phyloP scores from a whole-genome alignment of 2,329 filamentous ascomycete genomes.

The Talaromyces verruculosus region DNA sequence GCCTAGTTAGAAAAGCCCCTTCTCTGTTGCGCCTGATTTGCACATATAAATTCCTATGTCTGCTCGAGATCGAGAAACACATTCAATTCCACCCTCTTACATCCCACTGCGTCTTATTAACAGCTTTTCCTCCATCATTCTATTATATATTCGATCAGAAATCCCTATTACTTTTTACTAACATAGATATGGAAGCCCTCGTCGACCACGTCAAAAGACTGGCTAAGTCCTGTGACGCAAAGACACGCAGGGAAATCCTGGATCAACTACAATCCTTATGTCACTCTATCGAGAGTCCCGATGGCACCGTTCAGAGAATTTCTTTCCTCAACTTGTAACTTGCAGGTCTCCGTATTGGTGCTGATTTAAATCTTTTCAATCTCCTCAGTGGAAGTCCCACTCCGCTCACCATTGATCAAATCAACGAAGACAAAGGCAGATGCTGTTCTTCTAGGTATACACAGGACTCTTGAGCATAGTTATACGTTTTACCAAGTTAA shows the following conservation, averaged over 20 bases:
- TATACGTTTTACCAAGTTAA: background rate
- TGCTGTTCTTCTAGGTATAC: constrained; percentile 6
- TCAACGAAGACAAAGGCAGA: constrained; percentile 18
- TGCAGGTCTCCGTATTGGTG: constrained; percentile 23
- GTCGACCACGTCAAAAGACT: constrained; percentile 2
- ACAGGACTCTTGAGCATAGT: background rate
- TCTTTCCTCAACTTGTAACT: constrained; percentile 23
- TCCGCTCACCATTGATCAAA: constrained; percentile 23
- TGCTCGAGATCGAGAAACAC: background rate
- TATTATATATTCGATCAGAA: too few relatives aligned
- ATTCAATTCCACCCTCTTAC: background rate
- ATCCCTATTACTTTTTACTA: background rate
- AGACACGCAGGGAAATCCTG: constrained; percentile 8
- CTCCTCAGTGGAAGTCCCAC: constrained; percentile 18
- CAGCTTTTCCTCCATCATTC: too few relatives aligned
- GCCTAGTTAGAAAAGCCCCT: too few relatives aligned
- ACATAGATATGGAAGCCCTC: constrained; percentile 3
- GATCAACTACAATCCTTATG: background rate
- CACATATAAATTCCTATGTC: background rate
- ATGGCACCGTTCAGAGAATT: constrained; percentile 6
- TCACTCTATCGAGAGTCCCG: constrained; percentile 8
- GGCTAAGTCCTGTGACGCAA: constrained; percentile 5
- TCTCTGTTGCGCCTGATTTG: background rate
- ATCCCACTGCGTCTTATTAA: background rate
- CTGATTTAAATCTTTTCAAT: constrained; percentile 27